A percentile compares a stretch with the other conserved stretches of the same genome.
Evolutionary conservation across 2,329 filamentous ascomycete genomes (phyloP).

Genomic region (Aureobasidium sp.): DNA sequence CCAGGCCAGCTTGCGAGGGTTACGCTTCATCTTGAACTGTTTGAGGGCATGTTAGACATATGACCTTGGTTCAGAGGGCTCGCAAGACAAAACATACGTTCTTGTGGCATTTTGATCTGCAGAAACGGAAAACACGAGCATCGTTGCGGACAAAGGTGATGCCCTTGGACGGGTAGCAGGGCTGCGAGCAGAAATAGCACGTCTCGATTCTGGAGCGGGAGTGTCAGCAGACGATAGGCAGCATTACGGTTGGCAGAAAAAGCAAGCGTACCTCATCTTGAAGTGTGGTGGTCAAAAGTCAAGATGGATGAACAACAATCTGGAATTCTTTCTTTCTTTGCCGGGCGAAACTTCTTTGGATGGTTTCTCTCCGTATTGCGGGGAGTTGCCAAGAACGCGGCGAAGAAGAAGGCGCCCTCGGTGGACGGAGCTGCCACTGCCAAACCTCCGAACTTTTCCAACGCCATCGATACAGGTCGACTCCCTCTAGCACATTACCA

Average conservation of each 20-base stretch:
- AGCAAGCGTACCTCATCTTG: constrained; percentile 4
- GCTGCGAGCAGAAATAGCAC: constrained; percentile 65
- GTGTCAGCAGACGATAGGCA: neutral
- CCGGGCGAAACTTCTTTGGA: constrained; percentile 2
- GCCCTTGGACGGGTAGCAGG: constrained; percentile 57
- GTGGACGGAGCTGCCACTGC: neutral
- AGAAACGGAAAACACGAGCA: constrained; percentile 60
- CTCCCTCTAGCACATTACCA: neutral
- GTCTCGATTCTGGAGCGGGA: constrained; percentile 48
- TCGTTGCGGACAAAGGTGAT: constrained; percentile 64
- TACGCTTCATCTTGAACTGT: constrained; percentile 95
- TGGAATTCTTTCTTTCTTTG: neutral
- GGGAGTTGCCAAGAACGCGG: neutral
- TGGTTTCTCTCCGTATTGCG: neutral
- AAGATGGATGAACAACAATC: neutral
- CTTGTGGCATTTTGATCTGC: constrained; percentile 61
- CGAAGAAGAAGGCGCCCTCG: neutral
- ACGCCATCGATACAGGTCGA: no score
- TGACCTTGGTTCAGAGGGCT: neutral
- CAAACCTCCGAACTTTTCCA: neutral
- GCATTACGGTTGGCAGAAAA: neutral
- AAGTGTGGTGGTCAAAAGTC: neutral
- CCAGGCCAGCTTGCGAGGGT: constrained; percentile 94
- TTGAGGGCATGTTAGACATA: constrained; percentile 14
- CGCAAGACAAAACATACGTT: constrained; percentile 29